Base-by-base conservation (phyloP, 805 yeast genomes). In the Teunomyces pallodes region DNA sequence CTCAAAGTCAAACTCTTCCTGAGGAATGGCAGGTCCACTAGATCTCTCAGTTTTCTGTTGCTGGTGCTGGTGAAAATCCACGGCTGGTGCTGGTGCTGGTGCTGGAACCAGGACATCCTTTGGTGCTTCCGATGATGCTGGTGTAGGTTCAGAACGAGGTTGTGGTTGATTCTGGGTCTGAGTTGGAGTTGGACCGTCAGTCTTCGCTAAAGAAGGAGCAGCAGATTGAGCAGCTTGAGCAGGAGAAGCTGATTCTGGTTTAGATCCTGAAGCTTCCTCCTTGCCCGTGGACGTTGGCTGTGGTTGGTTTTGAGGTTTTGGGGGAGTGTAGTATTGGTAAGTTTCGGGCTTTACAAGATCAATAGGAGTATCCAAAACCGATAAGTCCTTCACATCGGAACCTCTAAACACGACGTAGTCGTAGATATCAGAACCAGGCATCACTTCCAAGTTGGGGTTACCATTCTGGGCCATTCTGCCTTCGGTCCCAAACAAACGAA, bases 401-500 rank as follows among this genome's bases (percentile, higher is more conserved):
- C 99, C 99, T 57, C 91, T 82, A 65, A 94, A 87, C 47, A 86
- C 87, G 45, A 94, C 89, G 48, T 79, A 80, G 26, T 87, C 91
- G 67, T 82, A 88, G 12, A 85, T 77, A 38, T 77, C 82, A n/a
- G 75, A 67, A 14, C 88, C 84, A 5, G 95, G 86, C 47, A 81
- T 78, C 36, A 90, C 83, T 65, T 89, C 95, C 53, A 79, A 75
- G 12, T 77, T 72, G 3, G 87, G 85, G 64, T 86, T 90, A 26
- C 77, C 78, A 38, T 56, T 57, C 43, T 60, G 64, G 35, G 76
- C 75, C 55, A 86, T 75, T 59, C 98, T 81, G 28, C 96, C 97
- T 67, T 92, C 98, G 16, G 97, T 87, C 47, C 98, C 99, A 55
- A 84, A 84, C 45, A 90, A 83, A 52, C 89, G 78, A 43, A 92